Percentiles rank a stretch among this genome's conserved stretches.
phyloP scores from a whole-genome alignment of 352 stramenopile species.

The Pythium insidiosum region DNA sequence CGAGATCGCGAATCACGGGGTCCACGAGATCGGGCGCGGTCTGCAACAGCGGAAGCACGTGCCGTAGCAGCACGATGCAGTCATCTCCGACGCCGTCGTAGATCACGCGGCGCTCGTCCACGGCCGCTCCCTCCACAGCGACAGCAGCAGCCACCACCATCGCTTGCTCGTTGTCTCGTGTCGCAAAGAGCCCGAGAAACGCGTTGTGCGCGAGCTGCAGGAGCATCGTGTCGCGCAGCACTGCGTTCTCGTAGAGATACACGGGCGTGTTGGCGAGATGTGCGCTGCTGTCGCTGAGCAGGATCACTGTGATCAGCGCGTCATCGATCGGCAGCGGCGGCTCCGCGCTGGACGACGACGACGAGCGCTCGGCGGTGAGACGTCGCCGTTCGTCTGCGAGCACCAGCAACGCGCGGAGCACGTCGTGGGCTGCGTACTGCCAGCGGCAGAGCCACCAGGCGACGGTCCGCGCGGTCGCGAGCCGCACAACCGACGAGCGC shows the following conservation, averaged over 20 bases:
- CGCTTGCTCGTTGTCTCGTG: background rate
- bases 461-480: slow-evolving; percentile 41
- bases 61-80: slow-evolving; percentile 42
- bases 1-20: slow-evolving; percentile 7
- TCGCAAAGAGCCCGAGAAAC: slow-evolving; percentile 20
- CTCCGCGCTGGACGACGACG: too few species aligned
- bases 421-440: slow-evolving; percentile 38
- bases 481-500: slow-evolving; percentile 16
- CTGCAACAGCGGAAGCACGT: slow-evolving; percentile 28
- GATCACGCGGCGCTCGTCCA: slow-evolving; percentile 13
- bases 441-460: slow-evolving; percentile 64
- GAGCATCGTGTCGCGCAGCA: slow-evolving; percentile 17
- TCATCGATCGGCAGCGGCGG: slow-evolving; percentile 15
- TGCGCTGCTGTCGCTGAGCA: slow-evolving; percentile 22
- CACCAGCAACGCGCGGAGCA: slow-evolving; percentile 20
- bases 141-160: background rate
- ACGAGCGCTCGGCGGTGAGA: slow-evolving; percentile 1
- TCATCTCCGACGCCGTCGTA: slow-evolving; percentile 22
- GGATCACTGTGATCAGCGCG: slow-evolving; percentile 20
- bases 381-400: slow-evolving; percentile 9
- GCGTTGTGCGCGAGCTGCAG: slow-evolving; percentile 22
- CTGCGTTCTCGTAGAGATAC: slow-evolving; percentile 13
- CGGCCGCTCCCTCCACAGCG: too few species aligned
- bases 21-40: slow-evolving; percentile 8
- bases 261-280: slow-evolving; percentile 12